Evolutionary conservation across 2,329 filamentous ascomycete genomes (phyloP), one percentile per base, ranked within the genome.

Genomic region (Pseudogymnoascus sp.): DNA sequence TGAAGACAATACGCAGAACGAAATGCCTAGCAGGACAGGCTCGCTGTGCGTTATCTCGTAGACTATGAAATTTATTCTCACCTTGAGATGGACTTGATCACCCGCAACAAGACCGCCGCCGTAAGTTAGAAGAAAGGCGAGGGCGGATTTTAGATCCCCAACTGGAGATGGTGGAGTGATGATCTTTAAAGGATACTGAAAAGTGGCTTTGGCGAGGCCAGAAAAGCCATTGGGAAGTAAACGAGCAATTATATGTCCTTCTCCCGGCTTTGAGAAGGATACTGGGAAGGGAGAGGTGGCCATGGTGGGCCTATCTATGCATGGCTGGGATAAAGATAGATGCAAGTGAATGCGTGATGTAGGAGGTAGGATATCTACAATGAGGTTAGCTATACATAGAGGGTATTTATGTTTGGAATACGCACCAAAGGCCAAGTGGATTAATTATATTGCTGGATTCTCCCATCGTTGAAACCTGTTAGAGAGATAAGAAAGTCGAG

Each of bases 161-260:
- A 86, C 79, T 9, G 88, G 84, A 12, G 87, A 82, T 1, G 93
- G 91, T 23, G 55, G 55, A 0, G 92, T 89, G 65, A 99, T 90
- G 63, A 99, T 83, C 75, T 99, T 99, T 55, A 99, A 82, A 1
- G 94, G 94, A 71, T 97, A 99, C 73, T 96, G 91, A 73, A 95
- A 97, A 36, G 87, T 87, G 67, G 96, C 84, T 33, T 82, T 84
- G 64, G 87, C 84, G 30, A 96, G 82, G 52, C 86, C 85, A 12
- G 90, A 90, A 58, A 83, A 83, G 25, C 83, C 82, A 33, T 87
- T 86, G 36, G 92, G 90, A 8, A 92, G 81, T 5, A 90, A 77
- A 19, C 84, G 84, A 63, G 91, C 85, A 61, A 91, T 80, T 67
- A 97, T 89, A 66, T 81, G 82, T 64, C 94, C 94, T 71, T 90